Base-by-base conservation (phyloP, 1,139 yeast species). In the Suhomyces wounanorum region DNA sequence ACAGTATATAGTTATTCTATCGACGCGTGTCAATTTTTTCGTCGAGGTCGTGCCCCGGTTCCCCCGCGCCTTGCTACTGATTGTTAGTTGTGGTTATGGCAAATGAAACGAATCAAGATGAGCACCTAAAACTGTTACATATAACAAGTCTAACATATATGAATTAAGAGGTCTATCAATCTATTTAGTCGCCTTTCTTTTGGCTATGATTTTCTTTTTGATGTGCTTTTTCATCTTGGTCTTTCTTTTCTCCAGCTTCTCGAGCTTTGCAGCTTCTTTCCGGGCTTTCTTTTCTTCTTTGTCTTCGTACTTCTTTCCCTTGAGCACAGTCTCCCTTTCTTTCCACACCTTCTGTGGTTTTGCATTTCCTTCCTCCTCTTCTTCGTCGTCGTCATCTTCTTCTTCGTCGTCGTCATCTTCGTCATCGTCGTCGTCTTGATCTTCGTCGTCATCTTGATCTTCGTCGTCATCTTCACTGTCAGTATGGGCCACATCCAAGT, bases 181-280 rank as follows among this genome's bases (percentile, higher is more conserved):
- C 46, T 46, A 50, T 42, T 50, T 55, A 26, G 72, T 64, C 23
- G 72, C 64, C 60, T 77, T 75, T 47, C 81, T 64, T 63, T 87
- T 87, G 56, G 77, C 83, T 7, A 86, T 77, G 41, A 87, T 70
- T 65, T 86, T 87, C 79, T 94, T 94, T 73, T 94, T 94, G 39
- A 90, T 70, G 68, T 89, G 90, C 68, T 95, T 95, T 68, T 94
- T 94, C 85, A 94, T 87, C 68, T 95, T 95, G 5, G 85, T 85
- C 64, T 90, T 86, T 52, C 99, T 79, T 72, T 89, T 91, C 60
- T 92, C 98, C 61, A 87, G 87, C 55, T 90, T 89, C 14, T 85
- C 90, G 39, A 84, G 87, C 65, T 90, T 94, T 18, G 90, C 86
- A 23, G 86, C 87, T 61, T 86, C 87, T 68, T 95, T 95, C 50